Evolutionary conservation across 192 early-diverging fungal species (phyloP).

Genomic region (Hyaloraphidium curvatum): DNA sequence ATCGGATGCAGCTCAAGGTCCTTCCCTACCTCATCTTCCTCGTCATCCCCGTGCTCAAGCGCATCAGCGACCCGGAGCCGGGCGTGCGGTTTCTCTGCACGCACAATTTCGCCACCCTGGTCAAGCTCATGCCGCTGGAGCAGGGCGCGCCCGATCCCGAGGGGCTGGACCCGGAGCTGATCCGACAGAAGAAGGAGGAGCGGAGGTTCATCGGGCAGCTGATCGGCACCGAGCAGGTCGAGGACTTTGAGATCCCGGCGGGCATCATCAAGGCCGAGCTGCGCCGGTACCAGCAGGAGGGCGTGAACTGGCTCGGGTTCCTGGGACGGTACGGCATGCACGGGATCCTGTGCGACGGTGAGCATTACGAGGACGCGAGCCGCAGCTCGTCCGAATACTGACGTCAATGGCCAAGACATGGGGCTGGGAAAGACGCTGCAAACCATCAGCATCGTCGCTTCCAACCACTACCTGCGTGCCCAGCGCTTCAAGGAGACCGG

Average conservation of each 20-base stretch:
- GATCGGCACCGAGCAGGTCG: constrained; percentile 68
- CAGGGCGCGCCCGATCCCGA: constrained; percentile 84
- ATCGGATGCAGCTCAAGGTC: constrained; percentile 54
- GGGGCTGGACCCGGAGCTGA: constrained; percentile 58
- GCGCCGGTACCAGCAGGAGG: constrained; percentile 92
- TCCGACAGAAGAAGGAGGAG: constrained; percentile 69
- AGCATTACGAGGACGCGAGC: neutral
- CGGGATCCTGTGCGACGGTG: constrained; percentile 89
- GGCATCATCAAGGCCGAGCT: constrained; percentile 74
- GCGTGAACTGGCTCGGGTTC: constrained; percentile 96
- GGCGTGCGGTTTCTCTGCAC: constrained; percentile 74
- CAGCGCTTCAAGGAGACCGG: constrained; percentile 27
- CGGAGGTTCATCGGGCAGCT: constrained; percentile 86
- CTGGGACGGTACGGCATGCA: constrained; percentile 91
- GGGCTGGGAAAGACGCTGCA: constrained; percentile 96
- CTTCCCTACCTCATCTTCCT: constrained; percentile 95
- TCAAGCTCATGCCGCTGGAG: constrained; percentile 90
- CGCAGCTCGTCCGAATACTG: neutral
- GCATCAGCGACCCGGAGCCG: constrained; percentile 92
- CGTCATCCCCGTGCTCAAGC: constrained; percentile 83
- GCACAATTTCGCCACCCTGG: constrained; percentile 84
- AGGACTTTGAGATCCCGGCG: constrained; percentile 69
- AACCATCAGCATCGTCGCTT: constrained; percentile 83
- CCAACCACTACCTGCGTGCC: constrained; percentile 61
- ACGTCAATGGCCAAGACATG: constrained; percentile 46